These are phyloP conservation scores for Lentinula sp. DNA, from an alignment of 768 basidiomycete species.

Conservation along the genomic window DNA sequence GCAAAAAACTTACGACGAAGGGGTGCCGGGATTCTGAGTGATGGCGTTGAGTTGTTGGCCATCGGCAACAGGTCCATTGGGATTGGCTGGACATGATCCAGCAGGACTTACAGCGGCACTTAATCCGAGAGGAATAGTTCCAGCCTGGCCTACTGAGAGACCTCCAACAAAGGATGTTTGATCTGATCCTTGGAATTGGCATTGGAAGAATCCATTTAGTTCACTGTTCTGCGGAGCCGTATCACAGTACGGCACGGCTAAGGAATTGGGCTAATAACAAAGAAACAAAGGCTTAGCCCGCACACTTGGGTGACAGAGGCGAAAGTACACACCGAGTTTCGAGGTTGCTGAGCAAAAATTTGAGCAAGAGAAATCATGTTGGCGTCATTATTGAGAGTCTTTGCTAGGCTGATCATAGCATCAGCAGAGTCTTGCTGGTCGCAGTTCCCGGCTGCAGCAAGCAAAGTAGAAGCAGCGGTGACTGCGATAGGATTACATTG, in stretches of 20 bases:
- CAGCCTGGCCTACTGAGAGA: slow-evolving; percentile 31
- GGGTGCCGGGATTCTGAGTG: slow-evolving; percentile 26
- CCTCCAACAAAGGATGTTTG: slow-evolving; percentile 39
- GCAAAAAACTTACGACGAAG: slow-evolving; percentile 8
- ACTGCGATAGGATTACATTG: slow-evolving; percentile 55
- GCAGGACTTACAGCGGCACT: slow-evolving; percentile 32
- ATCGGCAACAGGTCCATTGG: slow-evolving; percentile 41
- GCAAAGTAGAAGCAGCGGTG: slow-evolving; percentile 49
- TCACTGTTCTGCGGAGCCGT: slow-evolving; percentile 44
- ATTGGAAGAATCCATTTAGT: slow-evolving; percentile 51
- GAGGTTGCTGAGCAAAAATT: slow-evolving; percentile 51
- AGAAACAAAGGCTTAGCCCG: not conserved
- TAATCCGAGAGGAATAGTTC: slow-evolving; percentile 49
- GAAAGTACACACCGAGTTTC: slow-evolving; percentile 38
- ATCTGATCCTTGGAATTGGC: slow-evolving; percentile 46
- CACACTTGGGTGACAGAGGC: not conserved
- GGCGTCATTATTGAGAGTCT: slow-evolving; percentile 35
- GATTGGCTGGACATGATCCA: slow-evolving; percentile 46
- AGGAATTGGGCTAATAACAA: slow-evolving; percentile 29
- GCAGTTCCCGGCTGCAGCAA: slow-evolving; percentile 34
- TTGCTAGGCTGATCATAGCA: slow-evolving; percentile 39
- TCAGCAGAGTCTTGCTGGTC: slow-evolving; percentile 50
- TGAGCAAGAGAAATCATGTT: slow-evolving; percentile 47
- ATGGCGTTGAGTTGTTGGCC: slow-evolving; percentile 35
- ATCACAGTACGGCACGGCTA: slow-evolving; percentile 47